These are phyloP conservation scores for Lenwebbia sp. DNA, from an alignment of 345 rosid genomes.

Conservation along the genomic window DNA sequence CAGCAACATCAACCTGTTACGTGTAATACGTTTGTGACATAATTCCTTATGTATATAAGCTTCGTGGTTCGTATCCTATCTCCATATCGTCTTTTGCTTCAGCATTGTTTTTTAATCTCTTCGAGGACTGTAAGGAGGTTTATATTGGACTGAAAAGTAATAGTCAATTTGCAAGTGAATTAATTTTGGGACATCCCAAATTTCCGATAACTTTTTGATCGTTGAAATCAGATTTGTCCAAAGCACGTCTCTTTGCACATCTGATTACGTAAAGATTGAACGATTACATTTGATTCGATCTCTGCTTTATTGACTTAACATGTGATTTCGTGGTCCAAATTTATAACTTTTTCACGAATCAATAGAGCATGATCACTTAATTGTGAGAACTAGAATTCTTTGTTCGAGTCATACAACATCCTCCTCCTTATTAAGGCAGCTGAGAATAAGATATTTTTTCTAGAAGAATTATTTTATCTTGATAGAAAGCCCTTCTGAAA, in stretches of 20 bases:
- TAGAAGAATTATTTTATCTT: background rate
- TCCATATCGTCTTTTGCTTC: background rate
- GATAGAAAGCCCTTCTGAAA: background rate
- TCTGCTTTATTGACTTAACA: background rate
- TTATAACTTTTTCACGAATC: background rate
- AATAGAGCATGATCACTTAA: background rate
- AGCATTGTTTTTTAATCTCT: background rate
- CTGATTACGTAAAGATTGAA: background rate
- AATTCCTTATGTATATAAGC: background rate
- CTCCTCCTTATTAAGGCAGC: background rate
- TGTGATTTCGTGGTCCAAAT: background rate
- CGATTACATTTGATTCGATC: background rate
- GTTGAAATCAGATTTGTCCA: background rate
- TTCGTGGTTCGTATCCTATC: background rate
- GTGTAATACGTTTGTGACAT: background rate
- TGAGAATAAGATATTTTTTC: background rate
- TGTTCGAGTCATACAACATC: background rate
- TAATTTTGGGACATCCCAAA: background rate
- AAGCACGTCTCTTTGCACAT: background rate
- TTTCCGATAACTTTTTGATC: background rate
- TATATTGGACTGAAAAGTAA: background rate
- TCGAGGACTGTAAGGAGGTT: background rate
- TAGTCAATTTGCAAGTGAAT: background rate
- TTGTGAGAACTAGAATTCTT: background rate
- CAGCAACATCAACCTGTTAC: background rate